Conservation (phyloP, 2,329 filamentous ascomycete species). For the Neodidymelliopsis sp. region DNA sequence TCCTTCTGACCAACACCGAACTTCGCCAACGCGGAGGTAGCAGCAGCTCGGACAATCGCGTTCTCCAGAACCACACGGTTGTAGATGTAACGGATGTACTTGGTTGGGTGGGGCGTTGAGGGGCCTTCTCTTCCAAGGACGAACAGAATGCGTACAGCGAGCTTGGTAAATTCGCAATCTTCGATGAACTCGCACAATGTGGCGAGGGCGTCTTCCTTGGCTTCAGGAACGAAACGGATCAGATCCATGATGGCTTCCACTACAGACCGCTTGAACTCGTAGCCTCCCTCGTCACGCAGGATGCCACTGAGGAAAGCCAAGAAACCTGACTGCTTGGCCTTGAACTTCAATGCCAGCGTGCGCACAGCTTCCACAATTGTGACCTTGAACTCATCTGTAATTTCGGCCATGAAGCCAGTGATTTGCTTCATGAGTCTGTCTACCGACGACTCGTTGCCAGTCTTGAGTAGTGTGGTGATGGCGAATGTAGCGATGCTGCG, state of each 20-base stretch:
- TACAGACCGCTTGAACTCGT: slow-evolving; percentile 96
- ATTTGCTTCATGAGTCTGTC: slow-evolving; percentile 99
- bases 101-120: slow-evolving; percentile 93
- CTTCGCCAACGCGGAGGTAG: slow-evolving; percentile 93
- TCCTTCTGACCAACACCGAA: slow-evolving; percentile 96
- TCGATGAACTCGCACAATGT: slow-evolving; percentile 99
- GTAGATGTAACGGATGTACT: slow-evolving; percentile 99
- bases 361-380: slow-evolving; percentile 99
- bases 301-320: slow-evolving; percentile 97
- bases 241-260: slow-evolving; percentile 99
- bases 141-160: slow-evolving; percentile 93
- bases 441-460: slow-evolving; percentile 95
- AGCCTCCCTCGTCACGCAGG: slow-evolving; percentile 93
- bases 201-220: slow-evolving; percentile 80
- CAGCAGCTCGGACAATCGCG: slow-evolving; percentile 91
- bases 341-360: slow-evolving; percentile 96
- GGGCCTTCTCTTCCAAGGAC: slow-evolving; percentile 93
- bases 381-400: slow-evolving; percentile 99
- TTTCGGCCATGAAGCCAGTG: slow-evolving; percentile 97
- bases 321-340: slow-evolving; percentile 97
- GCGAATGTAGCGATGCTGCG: slow-evolving; percentile 97
- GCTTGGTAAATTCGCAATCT: slow-evolving; percentile 98
- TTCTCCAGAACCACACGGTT: slow-evolving; percentile 98
- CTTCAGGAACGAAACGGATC: slow-evolving; percentile 97
- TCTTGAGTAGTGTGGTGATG: slow-evolving; percentile 97